A percentile compares a stretch with the other conserved stretches of the same genome.
These are phyloP conservation scores for Psilocybe cyanescens DNA, from an alignment of 768 basidiomycete genomes.

Conservation along the genomic window DNA sequence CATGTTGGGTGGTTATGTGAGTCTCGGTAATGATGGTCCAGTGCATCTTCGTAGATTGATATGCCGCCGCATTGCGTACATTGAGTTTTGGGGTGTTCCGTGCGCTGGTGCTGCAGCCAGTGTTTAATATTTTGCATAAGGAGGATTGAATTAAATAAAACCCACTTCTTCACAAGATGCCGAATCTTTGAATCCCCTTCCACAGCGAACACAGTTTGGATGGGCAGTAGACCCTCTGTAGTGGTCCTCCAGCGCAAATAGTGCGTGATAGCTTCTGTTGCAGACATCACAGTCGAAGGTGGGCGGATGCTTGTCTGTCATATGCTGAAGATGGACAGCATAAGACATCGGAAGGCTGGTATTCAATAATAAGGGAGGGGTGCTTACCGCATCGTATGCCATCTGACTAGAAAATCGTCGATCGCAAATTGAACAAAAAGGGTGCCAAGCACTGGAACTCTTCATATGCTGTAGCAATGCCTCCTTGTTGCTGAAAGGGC, in stretches of 20 bases:
- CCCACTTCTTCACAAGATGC: slow-evolving; percentile 38
- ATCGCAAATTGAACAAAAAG: slow-evolving; percentile 37
- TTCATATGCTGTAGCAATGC: slow-evolving; percentile 43
- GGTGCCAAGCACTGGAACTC: slow-evolving; percentile 37
- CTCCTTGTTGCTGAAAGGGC: slow-evolving; percentile 37
- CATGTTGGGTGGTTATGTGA: slow-evolving; percentile 43
- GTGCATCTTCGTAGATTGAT: slow-evolving; percentile 36
- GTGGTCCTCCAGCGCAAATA: slow-evolving; percentile 46
- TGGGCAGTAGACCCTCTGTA: slow-evolving; percentile 47
- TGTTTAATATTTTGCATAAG: no score
- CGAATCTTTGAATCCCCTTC: slow-evolving; percentile 43
- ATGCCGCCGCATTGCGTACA: slow-evolving; percentile 34
- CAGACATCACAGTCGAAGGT: slow-evolving; percentile 43
- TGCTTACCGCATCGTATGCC: slow-evolving; percentile 41
- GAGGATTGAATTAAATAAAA: not conserved
- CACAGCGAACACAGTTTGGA: slow-evolving; percentile 49
- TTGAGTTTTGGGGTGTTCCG: slow-evolving; percentile 18
- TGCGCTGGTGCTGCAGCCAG: not conserved
- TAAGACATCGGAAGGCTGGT: not conserved
- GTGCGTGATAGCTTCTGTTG: slow-evolving; percentile 34
- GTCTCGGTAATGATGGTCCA: slow-evolving; percentile 42
- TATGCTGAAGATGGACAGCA: slow-evolving; percentile 32
- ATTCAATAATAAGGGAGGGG: not conserved
- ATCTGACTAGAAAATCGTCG: slow-evolving; percentile 37
- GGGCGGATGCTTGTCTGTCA: slow-evolving; percentile 45